phyloP scores from a whole-genome alignment of 2,329 filamentous ascomycete genomes.

The Pyricularia grisea region DNA sequence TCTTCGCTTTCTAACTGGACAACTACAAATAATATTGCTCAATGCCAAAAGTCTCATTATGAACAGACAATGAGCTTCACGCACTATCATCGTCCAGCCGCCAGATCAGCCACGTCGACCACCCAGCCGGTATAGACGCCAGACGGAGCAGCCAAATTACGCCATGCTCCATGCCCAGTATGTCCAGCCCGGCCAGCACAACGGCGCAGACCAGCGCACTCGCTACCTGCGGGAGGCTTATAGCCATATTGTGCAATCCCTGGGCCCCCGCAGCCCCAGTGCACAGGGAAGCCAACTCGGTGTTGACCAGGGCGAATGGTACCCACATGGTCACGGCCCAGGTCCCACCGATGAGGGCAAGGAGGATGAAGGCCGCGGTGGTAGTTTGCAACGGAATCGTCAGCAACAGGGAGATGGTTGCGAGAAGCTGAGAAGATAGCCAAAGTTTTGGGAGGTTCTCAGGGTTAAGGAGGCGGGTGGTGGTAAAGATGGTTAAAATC shows the following conservation, averaged over 20 bases:
- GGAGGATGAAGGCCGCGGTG: not conserved
- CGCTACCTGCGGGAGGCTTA: not conserved
- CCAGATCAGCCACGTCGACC: not conserved
- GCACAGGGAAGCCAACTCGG: not conserved
- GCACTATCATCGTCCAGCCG: not conserved
- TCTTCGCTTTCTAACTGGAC: too few species aligned
- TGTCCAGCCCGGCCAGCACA: not conserved
- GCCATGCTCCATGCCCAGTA: not conserved
- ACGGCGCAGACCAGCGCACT: not conserved
- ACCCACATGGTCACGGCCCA: constrained; percentile 1
- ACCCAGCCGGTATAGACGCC: not conserved
- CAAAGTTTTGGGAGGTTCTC: not conserved
- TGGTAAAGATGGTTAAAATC: not conserved
- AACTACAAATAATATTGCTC: too few species aligned
- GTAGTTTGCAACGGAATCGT: not conserved
- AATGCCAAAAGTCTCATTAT: not conserved
- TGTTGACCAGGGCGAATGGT: not conserved
- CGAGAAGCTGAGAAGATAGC: not conserved
- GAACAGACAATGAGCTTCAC: not conserved
- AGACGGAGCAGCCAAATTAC: not conserved
- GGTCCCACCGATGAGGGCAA: not conserved
- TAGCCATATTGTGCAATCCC: not conserved
- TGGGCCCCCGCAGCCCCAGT: not conserved
- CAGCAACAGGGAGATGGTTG: not conserved
- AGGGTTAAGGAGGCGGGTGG: not conserved